Conservation (phyloP, 176 grass and related monocot genomes). For the Aegilops speltoides region DNA sequence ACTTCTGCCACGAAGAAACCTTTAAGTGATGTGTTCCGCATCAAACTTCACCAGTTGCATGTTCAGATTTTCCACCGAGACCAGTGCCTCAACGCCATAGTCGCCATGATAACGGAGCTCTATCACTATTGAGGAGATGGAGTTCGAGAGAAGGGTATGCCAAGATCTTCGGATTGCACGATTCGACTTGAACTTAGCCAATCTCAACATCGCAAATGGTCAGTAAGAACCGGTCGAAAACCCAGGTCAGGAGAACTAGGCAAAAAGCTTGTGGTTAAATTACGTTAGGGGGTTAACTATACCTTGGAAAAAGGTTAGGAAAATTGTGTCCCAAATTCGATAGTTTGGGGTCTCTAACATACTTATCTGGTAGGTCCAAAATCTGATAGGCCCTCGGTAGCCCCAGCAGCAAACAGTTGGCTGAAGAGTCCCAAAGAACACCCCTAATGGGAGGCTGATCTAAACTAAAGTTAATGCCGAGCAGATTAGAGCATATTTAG, state of each 20-base stretch:
- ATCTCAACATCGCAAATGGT: background rate
- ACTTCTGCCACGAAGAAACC: background rate
- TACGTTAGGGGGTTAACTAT: background rate
- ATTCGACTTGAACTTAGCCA: background rate
- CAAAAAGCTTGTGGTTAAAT: background rate
- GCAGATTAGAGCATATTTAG: background rate
- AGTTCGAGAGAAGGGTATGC: background rate
- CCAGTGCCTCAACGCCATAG: background rate
- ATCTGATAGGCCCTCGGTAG: background rate
- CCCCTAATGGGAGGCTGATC: background rate
- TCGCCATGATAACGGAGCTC: background rate
- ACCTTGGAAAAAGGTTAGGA: background rate
- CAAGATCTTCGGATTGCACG: background rate
- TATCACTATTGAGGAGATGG: background rate
- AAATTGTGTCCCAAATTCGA: background rate
- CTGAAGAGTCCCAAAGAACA: background rate
- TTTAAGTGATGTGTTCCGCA: background rate
- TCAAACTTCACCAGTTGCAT: background rate
- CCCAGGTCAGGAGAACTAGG: no score
- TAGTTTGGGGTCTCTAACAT: background rate
- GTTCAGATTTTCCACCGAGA: background rate
- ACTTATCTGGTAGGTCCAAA: background rate
- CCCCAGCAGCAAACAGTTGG: background rate
- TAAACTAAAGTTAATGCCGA: background rate
- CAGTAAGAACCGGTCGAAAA: background rate